Conservation (phyloP, 2,329 filamentous ascomycete genomes). For the Alternaria angustiovoidea region DNA sequence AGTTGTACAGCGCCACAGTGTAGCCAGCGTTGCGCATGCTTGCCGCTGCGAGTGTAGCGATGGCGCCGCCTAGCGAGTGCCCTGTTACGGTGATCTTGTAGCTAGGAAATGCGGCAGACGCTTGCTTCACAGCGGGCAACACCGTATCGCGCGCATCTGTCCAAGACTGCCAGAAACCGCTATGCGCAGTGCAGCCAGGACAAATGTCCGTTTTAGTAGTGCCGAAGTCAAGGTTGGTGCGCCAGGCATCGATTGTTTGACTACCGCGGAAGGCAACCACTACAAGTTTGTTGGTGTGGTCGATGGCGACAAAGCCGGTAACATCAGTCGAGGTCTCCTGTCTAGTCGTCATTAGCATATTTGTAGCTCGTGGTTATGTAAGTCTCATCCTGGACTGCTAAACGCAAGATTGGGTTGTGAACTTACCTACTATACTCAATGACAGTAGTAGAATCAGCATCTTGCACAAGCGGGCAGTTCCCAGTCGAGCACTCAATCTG, state of each 20-base stretch:
- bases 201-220: constrained; percentile 54
- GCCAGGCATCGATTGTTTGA: constrained; percentile 66
- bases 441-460: constrained; percentile 53
- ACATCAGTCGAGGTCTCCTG: constrained; percentile 49
- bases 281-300: constrained; percentile 59
- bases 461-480: constrained; percentile 60
- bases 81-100: constrained; percentile 68
- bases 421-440: constrained; percentile 52
- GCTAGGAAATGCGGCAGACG: constrained; percentile 57
- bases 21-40: constrained; percentile 49
- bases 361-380: neutral
- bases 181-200: constrained; percentile 62
- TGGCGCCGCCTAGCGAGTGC: constrained; percentile 73
- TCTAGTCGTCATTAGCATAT: constrained; percentile 18
- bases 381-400: neutral
- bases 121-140: constrained; percentile 55
- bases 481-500: constrained; percentile 55
- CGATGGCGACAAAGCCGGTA: constrained; percentile 57
- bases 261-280: constrained; percentile 69
- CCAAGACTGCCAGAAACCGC: constrained; percentile 69
- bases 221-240: constrained; percentile 62
- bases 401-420: neutral
- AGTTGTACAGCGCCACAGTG: constrained; percentile 61
- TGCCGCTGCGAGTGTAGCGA: constrained; percentile 68
- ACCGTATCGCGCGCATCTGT: constrained; percentile 59